These are phyloP conservation scores for Saraca asoca DNA, from an alignment of 331 rosid species.

Conservation along the genomic window DNA sequence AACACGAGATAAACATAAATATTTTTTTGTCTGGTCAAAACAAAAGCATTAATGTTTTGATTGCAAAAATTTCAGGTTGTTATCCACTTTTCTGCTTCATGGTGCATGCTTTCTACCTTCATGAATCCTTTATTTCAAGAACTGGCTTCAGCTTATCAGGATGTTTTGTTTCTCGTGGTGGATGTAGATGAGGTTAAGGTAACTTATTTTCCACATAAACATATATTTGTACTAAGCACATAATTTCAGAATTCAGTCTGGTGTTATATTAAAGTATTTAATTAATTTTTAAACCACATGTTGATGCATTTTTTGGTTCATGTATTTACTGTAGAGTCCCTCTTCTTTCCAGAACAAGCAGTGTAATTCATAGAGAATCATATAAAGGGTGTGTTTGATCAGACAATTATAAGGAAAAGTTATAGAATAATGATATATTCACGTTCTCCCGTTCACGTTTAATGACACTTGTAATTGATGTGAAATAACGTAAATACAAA, in stretches of 20 bases:
- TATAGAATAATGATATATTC: too few relatives aligned
- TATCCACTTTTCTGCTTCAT: slow-evolving; percentile 60
- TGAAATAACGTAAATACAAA: too few relatives aligned
- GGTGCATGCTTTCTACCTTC: slow-evolving; percentile 55
- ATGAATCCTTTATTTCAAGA: slow-evolving; percentile 59
- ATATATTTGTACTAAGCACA: background rate
- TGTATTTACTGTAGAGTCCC: background rate
- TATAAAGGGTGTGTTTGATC: background rate
- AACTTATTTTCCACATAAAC: slow-evolving; percentile 28
- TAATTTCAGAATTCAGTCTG: background rate
- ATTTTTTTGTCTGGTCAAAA: too few relatives aligned
- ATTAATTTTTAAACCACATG: background rate
- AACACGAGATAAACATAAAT: too few relatives aligned
- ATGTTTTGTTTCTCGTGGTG: slow-evolving; percentile 47
- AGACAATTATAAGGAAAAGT: too few relatives aligned
- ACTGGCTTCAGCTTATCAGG: slow-evolving; percentile 47
- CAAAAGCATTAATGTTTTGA: background rate
- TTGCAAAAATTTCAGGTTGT: slow-evolving; percentile 41
- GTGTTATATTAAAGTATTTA: slow-evolving; percentile 3
- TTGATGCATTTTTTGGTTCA: background rate
- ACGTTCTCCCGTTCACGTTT: too few relatives aligned
- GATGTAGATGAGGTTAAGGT: slow-evolving; percentile 71
- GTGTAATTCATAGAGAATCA: slow-evolving; percentile 29
- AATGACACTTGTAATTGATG: too few relatives aligned
- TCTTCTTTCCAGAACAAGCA: slow-evolving; percentile 4